These are phyloP conservation scores for Coemansia sp. DNA, from an alignment of 192 early-diverging fungal genomes.

Conservation along the genomic window DNA sequence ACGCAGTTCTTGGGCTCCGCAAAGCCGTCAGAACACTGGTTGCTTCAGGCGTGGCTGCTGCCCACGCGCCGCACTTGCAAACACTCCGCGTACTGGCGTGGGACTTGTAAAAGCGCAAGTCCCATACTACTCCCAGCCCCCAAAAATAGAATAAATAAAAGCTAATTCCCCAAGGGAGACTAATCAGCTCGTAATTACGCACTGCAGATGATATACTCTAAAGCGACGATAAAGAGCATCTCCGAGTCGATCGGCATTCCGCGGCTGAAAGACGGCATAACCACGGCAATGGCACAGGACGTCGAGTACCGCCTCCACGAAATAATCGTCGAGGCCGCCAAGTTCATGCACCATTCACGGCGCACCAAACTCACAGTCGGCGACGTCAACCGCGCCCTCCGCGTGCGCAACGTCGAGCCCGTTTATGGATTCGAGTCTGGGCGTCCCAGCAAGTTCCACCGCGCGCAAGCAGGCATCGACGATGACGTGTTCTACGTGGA, in stretches of 20 bases:
- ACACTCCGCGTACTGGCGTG: background rate
- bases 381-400: slow-evolving; percentile 89
- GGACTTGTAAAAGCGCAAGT: background rate
- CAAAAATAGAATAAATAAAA: too few relatives aligned
- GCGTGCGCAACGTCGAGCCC: slow-evolving; percentile 92
- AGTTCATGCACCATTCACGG: slow-evolving; percentile 96
- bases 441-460: slow-evolving; percentile 69
- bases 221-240: slow-evolving; percentile 61
- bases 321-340: slow-evolving; percentile 87
- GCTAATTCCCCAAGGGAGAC: too few relatives aligned
- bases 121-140: too few relatives aligned
- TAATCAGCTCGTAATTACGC: too few relatives aligned
- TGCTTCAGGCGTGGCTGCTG: background rate
- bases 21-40: slow-evolving; percentile 11
- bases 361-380: slow-evolving; percentile 74
- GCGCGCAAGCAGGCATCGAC: slow-evolving; percentile 58
- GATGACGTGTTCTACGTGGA: slow-evolving; percentile 80
- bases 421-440: slow-evolving; percentile 84
- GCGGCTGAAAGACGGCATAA: slow-evolving; percentile 84
- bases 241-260: slow-evolving; percentile 81
- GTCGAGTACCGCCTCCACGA: slow-evolving; percentile 95
- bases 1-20: background rate
- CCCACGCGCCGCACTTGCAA: background rate
- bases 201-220: slow-evolving; percentile 33
- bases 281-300: slow-evolving; percentile 79